Base-by-base conservation (phyloP, 2,329 filamentous ascomycete species). In the Claviceps maximensis region DNA sequence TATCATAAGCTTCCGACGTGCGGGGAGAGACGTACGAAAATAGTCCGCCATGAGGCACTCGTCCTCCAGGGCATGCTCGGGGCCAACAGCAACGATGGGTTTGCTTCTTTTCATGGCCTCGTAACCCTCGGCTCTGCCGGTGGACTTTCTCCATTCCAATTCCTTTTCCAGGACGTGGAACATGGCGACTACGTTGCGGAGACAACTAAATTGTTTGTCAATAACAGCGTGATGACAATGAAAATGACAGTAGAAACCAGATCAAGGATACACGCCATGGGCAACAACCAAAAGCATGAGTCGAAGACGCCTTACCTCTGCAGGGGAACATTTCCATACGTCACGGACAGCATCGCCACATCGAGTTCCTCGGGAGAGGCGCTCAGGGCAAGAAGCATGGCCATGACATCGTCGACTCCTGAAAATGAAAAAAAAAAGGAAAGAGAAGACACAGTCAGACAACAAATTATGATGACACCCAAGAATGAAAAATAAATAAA, bases 151-250 rank as follows among this genome's bases (percentile, higher is more conserved):
- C 90, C 90, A 97, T 59, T 80, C 77, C 60, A 89, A 76, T 71
- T 98, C 93, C 65, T 89, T 87, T 59, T 95, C 89, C 51, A 98
- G 78, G 54, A 95, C 84, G 62, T 96, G 85, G 72, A 98, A 97
- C 56, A 97, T 75, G 25, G 89, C 86, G 41, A 97, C 84, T 17
- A 87, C 83, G 69, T 98, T 98, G 50, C 86, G 83, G 50, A 96
- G 76, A 62, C 89, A 96, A 67, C 86, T 90, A n/a, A 19, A 27
- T 13, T 19, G 17, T 3, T n/a, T 25, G 42, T 9, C 45, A 31
- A n/a, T 17, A 31, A 19, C 41, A 17, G 19, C 4, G n/a, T 17
- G 38, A 15, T 8, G 12, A 47, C 9, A 54, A 51, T 7, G n/a
- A n/a, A n/a, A 21, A 17, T 38, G 13, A 44, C 9, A 25, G 15